Base-by-base conservation (phyloP, 2,329 filamentous ascomycete species). In the Fusarium transvaalense region DNA sequence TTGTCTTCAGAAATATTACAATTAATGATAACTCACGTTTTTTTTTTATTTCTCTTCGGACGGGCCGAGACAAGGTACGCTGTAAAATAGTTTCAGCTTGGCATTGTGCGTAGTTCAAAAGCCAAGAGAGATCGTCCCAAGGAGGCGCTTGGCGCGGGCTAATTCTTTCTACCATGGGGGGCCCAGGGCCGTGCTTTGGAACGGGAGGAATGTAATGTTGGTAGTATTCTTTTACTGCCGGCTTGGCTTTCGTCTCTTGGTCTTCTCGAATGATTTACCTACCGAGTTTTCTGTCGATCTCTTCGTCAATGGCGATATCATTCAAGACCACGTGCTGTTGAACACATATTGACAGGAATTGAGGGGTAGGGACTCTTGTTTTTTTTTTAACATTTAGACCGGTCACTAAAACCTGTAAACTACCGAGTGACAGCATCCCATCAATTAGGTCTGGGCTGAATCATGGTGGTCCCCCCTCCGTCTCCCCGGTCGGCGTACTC, bases 21-120 rank as follows among this genome's bases (percentile, higher is more conserved):
- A 43, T 43, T 50, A 32, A 21, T 37, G 46, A 25, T 14, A 29
- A 43, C 25, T 43, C 41, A 43, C 5, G 6, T n/a, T 27, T 27
- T 43, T 15, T 43, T 15, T 14, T 27, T n/a, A n/a, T 27, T 27
- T 43, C 15, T 14, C 6, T 9, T 29, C 29, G 21, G 21, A 12
- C 9, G 21, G 46, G 12, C 46, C 21, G 21, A n/a, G 17, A 15
- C 17, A 50, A 23, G 17, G 31, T 42, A 35, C 10, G 8, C 14
- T 15, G n/a, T 14, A 27, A 19, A 41, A 61, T 62, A 37, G 32
- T 35, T 52, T 43, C 21, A 29, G 21, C 31, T 27, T 63, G 23
- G 32, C 46, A 37, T 29, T 45, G 23, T n/a, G 23, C 6, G 17
- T 25, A 17, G 38, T 15, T 41, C 21, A 1, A 27, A 9, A 34